phyloP scores from a whole-genome alignment of 75 land plant genomes.

The Cunninghamia lanceolata region DNA sequence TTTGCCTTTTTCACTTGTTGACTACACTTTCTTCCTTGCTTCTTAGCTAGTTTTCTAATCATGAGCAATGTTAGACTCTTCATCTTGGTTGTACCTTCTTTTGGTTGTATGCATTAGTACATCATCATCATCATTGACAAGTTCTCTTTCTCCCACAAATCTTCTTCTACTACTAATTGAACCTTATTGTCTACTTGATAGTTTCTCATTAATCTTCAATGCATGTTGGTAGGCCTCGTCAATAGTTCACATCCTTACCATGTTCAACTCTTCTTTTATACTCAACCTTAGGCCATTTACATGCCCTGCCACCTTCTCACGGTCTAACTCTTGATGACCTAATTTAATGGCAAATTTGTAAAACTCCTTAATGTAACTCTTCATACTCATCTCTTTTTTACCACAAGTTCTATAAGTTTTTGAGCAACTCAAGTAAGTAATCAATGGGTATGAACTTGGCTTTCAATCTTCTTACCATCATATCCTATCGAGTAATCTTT shows the following conservation, averaged over 20 bases:
- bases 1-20: background rate
- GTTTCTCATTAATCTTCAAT: background rate
- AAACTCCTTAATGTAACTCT: too few species aligned
- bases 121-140: too few species aligned
- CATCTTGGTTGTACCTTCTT: background rate
- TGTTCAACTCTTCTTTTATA: background rate
- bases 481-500: too few species aligned
- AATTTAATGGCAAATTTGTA: too few species aligned
- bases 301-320: background rate
- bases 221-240: background rate
- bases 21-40: background rate
- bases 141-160: background rate
- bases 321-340: too few species aligned
- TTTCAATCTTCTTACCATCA: too few species aligned
- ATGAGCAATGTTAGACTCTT: background rate
- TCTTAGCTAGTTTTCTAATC: background rate
- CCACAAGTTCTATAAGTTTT: too few species aligned
- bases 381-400: too few species aligned
- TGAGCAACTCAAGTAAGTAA: too few species aligned
- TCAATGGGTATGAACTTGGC: too few species aligned
- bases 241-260: background rate
- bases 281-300: background rate
- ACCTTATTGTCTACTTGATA: background rate
- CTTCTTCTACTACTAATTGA: background rate
- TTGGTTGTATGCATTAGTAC: background rate